Percentiles rank a stretch among this genome's conserved stretches.
Evolutionary conservation across 116 monocot genomes (phyloP).

Genomic region (Posidonia oceanica): DNA sequence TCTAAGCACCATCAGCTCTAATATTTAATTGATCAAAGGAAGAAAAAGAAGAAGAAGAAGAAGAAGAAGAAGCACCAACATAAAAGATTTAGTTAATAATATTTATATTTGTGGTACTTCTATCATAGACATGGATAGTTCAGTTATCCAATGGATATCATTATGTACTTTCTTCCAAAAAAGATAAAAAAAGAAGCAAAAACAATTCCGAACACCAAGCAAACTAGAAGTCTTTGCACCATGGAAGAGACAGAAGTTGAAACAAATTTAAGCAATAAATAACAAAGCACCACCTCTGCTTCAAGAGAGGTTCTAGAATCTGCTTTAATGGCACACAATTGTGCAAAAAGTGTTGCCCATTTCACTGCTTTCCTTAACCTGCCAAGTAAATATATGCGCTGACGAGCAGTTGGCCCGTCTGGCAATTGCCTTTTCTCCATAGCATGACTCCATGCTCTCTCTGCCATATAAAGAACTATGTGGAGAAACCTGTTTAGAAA

Average conservation of each 20-base stretch:
- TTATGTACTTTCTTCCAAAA: too few relatives aligned
- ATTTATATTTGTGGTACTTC: too few relatives aligned
- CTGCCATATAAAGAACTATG: constrained; percentile 86
- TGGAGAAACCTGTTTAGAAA: constrained; percentile 74
- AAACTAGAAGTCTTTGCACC: too few relatives aligned
- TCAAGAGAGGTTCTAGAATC: constrained; percentile 96
- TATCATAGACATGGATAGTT: too few relatives aligned
- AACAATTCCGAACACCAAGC: too few relatives aligned
- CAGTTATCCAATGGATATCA: too few relatives aligned
- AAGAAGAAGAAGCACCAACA: too few relatives aligned
- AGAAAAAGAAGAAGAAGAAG: too few relatives aligned
- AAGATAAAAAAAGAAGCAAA: too few relatives aligned
- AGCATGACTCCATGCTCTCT: constrained; percentile 99
- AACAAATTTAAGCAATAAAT: background rate
- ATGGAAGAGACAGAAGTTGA: background rate
- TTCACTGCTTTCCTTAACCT: constrained; percentile 93
- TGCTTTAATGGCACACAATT: constrained; percentile 70
- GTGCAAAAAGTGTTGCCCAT: constrained; percentile 89
- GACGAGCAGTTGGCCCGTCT: constrained; percentile 81
- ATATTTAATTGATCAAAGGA: too few relatives aligned
- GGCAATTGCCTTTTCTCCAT: constrained; percentile 97
- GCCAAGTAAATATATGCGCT: constrained; percentile 85
- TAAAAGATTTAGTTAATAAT: too few relatives aligned
- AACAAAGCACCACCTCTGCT: constrained; percentile 51
- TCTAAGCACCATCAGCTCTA: too few relatives aligned